Conservation (phyloP, 1,139 yeast species). For the Eremothecium sinecaudum region DNA sequence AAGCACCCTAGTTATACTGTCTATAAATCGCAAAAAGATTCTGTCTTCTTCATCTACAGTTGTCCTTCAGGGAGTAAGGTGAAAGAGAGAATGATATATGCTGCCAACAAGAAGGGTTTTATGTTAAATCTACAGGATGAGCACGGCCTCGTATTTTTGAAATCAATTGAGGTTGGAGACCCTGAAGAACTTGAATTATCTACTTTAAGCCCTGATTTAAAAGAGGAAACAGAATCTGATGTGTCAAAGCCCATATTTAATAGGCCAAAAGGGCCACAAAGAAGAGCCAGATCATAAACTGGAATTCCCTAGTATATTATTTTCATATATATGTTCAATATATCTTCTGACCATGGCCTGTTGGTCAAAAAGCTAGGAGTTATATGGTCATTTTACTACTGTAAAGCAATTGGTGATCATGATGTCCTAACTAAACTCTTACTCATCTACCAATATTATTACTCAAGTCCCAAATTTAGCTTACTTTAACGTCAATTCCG, state of each 20-base stretch:
- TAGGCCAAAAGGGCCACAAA: slow-evolving; percentile 48
- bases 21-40: slow-evolving; percentile 30
- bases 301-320: too few relatives aligned
- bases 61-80: slow-evolving; percentile 90
- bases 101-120: slow-evolving; percentile 68
- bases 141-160: slow-evolving; percentile 32
- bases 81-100: slow-evolving; percentile 86
- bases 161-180: slow-evolving; percentile 58
- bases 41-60: slow-evolving; percentile 54
- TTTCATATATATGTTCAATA: too few relatives aligned
- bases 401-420: too few relatives aligned
- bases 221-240: slow-evolving; percentile 11
- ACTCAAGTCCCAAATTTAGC: too few relatives aligned
- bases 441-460: too few relatives aligned
- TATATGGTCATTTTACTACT: too few relatives aligned
- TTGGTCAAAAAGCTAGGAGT: too few relatives aligned
- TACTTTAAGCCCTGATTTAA: slow-evolving; percentile 14
- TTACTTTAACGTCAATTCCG: too few relatives aligned
- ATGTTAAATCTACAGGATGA: slow-evolving; percentile 40
- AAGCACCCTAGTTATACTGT: slow-evolving; percentile 53
- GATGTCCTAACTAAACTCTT: too few relatives aligned
- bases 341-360: too few relatives aligned
- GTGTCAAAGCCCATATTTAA: slow-evolving; percentile 30
- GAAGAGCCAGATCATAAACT: slow-evolving; percentile 23
- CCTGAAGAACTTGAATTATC: slow-evolving; percentile 49